Base-by-base conservation (phyloP, 805 yeast species). In the Barnettozyma salicaria region DNA sequence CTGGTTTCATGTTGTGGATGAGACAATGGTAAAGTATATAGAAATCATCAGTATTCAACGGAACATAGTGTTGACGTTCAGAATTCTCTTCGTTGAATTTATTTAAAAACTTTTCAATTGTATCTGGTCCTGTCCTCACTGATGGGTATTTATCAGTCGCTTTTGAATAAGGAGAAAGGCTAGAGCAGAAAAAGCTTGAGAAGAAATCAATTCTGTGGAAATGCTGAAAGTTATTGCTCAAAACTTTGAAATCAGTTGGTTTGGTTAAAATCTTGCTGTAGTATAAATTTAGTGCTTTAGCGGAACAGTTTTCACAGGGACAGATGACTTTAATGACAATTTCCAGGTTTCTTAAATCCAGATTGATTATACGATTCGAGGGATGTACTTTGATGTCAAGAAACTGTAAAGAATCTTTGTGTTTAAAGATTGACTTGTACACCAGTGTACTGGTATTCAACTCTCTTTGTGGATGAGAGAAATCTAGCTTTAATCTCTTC, bases 81-180 rank as follows among this genome's bases (percentile, higher is more conserved):
- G 32, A 22, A 28, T 53, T 48, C 21, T 39, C 33, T 4, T 49
- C 37, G 33, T 63, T 40, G 52, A 45, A 63, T 46, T 45, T 45
- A 31, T 22, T 34, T 32, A 38, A 49, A 55, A 52, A 62, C 43
- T 39, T 48, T 41, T 55, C 49, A 26, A 64, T 40, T 39, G 55
- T 58, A 57, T 63, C 65, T 12, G 66, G 61, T 19, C 63, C 66
- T 0, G 71, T 66, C 32, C 64, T 55, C 4, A 66, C 70, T 28
- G 66, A 56, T 19, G 71, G 71, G 42, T 61, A 65, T 30, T 48
- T 50, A 43, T 65, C 71, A 31, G 65, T 62, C 1, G 70, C 69
- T 38, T 65, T 65, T 1, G 70, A 64, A 37, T 66, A 66, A 3
- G 71, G 71, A 26, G 61, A 45, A 19, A 66, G 38, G 17, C 60